phyloP scores from a whole-genome alignment of 306 rosid genomes.

The Quercus engelmannii region DNA sequence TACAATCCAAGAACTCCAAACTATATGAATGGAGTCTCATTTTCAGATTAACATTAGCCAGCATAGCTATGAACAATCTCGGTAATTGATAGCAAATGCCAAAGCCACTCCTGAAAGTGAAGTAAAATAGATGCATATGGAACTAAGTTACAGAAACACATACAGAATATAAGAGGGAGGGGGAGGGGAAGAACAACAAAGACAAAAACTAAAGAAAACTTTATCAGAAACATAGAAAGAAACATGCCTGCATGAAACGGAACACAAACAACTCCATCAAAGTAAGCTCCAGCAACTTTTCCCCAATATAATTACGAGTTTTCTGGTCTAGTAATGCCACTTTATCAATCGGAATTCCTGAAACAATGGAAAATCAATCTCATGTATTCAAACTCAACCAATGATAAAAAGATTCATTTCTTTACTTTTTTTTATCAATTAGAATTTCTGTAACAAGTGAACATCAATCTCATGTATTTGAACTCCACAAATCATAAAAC shows the following conservation, averaged over 20 bases:
- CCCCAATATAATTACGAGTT: slow-evolving; percentile 85
- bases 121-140: not conserved
- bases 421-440: not conserved
- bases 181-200: not conserved
- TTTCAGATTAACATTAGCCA: not conserved
- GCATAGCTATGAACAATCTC: slow-evolving; percentile 1
- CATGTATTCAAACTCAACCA: slow-evolving; percentile 6
- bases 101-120: not conserved
- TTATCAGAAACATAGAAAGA: slow-evolving; percentile 13
- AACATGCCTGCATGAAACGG: slow-evolving; percentile 89
- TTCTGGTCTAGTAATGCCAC: slow-evolving; percentile 80
- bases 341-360: slow-evolving; percentile 92
- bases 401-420: not conserved
- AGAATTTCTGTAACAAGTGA: too few relatives aligned
- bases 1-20: not conserved
- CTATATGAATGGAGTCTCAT: not conserved
- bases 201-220: not conserved
- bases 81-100: not conserved
- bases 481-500: too few relatives aligned
- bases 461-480: too few relatives aligned
- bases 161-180: not conserved
- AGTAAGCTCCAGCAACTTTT: slow-evolving; percentile 79
- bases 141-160: not conserved
- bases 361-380: slow-evolving; percentile 30
- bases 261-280: slow-evolving; percentile 75